Evolutionary conservation across 345 rosid genomes (phyloP).

Genomic region (Salix koriyanagi): DNA sequence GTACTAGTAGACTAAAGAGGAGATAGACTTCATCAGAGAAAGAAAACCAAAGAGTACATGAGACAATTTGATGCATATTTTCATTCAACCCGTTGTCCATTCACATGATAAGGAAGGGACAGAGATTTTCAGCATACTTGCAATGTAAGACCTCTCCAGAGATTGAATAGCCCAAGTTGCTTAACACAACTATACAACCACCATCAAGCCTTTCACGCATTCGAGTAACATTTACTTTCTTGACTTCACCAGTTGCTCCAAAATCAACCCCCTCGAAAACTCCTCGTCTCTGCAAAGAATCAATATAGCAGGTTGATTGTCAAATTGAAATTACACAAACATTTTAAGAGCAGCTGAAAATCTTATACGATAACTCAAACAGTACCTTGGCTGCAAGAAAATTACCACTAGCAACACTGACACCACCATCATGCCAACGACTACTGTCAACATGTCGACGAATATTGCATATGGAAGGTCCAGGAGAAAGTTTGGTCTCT

Average conservation of each 20-base stretch:
- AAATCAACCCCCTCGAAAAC: conserved; percentile 88
- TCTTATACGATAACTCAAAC: not conserved
- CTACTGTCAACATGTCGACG: conserved; percentile 90
- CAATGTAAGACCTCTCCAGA: conserved; percentile 94
- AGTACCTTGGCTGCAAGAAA: conserved; percentile 93
- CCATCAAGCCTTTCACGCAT: conserved; percentile 83
- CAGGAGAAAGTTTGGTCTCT: conserved; percentile 95
- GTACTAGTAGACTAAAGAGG: not conserved
- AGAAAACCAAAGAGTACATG: not conserved
- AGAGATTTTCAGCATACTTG: conserved; percentile 54
- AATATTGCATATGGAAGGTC: conserved; percentile 77
- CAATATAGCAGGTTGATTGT: not conserved
- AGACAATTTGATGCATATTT: not conserved
- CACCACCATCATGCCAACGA: conserved; percentile 86
- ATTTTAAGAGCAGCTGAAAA: not conserved
- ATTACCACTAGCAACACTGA: conserved; percentile 93
- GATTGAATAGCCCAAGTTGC: conserved; percentile 90
- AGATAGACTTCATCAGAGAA: not conserved
- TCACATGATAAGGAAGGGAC: not conserved
- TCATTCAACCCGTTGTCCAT: not conserved
- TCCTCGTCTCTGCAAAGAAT: conserved; percentile 72
- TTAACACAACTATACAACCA: conserved; percentile 74
- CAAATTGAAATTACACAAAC: too few species aligned
- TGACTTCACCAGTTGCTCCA: conserved; percentile 96
- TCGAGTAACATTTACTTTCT: conserved; percentile 76